Conservation (phyloP, 495 filamentous ascomycete genomes). For the Tuber microsphaerosporum region DNA sequence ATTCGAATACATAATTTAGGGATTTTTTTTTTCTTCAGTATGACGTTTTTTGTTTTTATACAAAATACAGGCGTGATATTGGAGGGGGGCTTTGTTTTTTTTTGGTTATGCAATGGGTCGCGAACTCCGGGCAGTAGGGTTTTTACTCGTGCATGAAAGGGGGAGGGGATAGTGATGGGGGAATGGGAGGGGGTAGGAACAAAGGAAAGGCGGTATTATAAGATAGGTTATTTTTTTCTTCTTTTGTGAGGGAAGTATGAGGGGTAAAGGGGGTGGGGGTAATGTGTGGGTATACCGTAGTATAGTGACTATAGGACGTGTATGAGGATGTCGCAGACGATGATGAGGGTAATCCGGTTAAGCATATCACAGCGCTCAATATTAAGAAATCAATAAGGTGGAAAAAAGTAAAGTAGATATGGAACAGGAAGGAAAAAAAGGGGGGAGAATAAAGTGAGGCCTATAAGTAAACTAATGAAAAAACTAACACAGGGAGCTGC, state of each 20-base stretch:
- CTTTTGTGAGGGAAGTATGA: neutral
- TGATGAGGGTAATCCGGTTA: neutral
- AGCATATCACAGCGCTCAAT: slow-evolving; percentile 1
- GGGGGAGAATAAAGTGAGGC: slow-evolving; percentile 10
- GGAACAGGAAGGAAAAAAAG: slow-evolving; percentile 24
- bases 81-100: neutral
- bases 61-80: neutral
- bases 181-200: neutral
- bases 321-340: neutral
- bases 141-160: neutral
- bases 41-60: neutral
- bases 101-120: neutral
- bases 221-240: neutral
- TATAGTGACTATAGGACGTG: neutral
- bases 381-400: slow-evolving; percentile 8
- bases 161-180: neutral
- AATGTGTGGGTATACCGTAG: neutral
- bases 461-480: slow-evolving; percentile 22
- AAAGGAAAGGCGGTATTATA: neutral
- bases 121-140: neutral
- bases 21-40: neutral
- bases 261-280: neutral
- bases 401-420: slow-evolving; percentile 27
- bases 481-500: slow-evolving; percentile 16
- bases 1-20: neutral